These are phyloP conservation scores for Delphinella strobiligena DNA, from an alignment of 2,329 filamentous ascomycete genomes.

Conservation along the genomic window DNA sequence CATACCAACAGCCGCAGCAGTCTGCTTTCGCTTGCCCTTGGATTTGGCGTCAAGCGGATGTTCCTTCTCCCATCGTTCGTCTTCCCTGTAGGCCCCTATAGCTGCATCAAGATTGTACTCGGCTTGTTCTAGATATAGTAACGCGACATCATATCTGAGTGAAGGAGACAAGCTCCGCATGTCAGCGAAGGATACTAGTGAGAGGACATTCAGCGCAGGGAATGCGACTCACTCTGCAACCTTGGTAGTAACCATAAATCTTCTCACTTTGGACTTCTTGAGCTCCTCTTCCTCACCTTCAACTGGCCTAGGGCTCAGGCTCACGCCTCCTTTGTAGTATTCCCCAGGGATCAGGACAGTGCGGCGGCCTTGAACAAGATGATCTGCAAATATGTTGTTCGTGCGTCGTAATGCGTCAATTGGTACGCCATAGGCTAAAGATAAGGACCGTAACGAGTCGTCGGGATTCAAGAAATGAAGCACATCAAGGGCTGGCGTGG, in stretches of 20 bases:
- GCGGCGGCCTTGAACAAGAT: conserved; percentile 55
- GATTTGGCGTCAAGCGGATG: conserved; percentile 45
- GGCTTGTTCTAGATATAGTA: conserved; percentile 61
- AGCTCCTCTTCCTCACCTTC: conserved; percentile 64
- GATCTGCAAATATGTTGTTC: conserved; percentile 61
- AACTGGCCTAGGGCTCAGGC: conserved; percentile 57
- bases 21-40: conserved; percentile 33
- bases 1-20: conserved; percentile 20
- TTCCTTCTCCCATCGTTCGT: conserved; percentile 63
- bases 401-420: conserved; percentile 47
- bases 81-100: conserved; percentile 52
- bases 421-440: conserved; percentile 60
- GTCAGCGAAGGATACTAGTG: conserved; percentile 18
- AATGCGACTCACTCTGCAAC: conserved; percentile 52
- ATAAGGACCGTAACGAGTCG: conserved; percentile 57
- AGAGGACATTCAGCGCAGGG: neutral
- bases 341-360: conserved; percentile 61
- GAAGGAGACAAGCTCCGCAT: conserved; percentile 22
- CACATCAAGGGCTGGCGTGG: conserved; percentile 44
- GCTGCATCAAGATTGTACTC: conserved; percentile 55
- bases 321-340: conserved; percentile 55
- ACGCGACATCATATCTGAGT: conserved; percentile 53
- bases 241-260: conserved; percentile 72
- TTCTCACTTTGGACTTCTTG: conserved; percentile 56
- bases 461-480: conserved; percentile 64